Evolutionary conservation across 768 basidiomycete genomes (phyloP).

Genomic region (Amanita exitialis): DNA sequence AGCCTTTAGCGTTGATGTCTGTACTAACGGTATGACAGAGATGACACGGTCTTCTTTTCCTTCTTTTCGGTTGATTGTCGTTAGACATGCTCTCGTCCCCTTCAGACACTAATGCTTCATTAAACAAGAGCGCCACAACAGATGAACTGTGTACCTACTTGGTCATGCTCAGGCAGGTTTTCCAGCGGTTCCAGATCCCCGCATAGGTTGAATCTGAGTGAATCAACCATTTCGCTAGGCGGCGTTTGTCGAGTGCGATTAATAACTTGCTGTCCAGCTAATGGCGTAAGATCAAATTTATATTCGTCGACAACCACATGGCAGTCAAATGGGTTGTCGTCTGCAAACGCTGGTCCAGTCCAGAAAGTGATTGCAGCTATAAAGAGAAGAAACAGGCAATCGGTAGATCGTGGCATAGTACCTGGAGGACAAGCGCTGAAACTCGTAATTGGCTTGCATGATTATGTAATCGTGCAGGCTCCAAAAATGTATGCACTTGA

Average conservation of each 20-base stretch:
- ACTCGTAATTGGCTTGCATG: too few species aligned
- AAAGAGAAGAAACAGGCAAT: conserved; percentile 7
- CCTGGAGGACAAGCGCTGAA: not conserved
- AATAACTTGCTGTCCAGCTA: conserved; percentile 41
- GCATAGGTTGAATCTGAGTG: conserved; percentile 61
- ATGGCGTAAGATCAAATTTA: conserved; percentile 51
- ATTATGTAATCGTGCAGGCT: not conserved
- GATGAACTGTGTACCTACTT: conserved; percentile 36
- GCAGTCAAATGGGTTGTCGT: conserved; percentile 48
- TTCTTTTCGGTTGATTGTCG: conserved; percentile 50
- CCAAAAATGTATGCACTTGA: not conserved
- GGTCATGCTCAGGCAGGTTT: conserved; percentile 44
- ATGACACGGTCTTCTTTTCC: conserved; percentile 49
- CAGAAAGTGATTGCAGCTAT: conserved; percentile 9
- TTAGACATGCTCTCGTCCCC: conserved; percentile 69
- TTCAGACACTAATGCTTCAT: conserved; percentile 41
- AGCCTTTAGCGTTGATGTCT: conserved; percentile 23
- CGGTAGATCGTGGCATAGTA: not conserved
- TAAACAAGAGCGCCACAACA: conserved; percentile 4
- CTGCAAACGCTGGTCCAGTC: conserved; percentile 16
- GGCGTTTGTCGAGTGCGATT: conserved; percentile 46
- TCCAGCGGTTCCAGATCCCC: conserved; percentile 39
- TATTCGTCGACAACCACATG: conserved; percentile 25
- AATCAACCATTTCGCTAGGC: conserved; percentile 52
- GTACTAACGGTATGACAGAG: conserved; percentile 68